Base-by-base conservation (phyloP, 495 filamentous ascomycete genomes). In the Trichocladium uniseriatum region DNA sequence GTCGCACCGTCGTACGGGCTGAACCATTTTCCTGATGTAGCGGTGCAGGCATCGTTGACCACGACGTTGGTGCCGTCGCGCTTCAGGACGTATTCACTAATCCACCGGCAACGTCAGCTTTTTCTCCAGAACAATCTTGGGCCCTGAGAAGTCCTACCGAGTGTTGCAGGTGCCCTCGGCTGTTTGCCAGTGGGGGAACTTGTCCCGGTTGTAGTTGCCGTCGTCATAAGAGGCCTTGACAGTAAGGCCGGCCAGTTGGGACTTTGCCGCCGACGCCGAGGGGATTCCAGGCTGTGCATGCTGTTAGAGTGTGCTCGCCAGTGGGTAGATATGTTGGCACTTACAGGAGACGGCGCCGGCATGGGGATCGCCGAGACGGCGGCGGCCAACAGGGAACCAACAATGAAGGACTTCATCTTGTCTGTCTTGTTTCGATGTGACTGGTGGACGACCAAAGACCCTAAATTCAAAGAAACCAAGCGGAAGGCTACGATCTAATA, bases 181-280 rank as follows among this genome's bases (percentile, higher is more conserved):
- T 15, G 75, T 81, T 45, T 71, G 77, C 84, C 84, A 87, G 55
- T 77, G 74, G 5, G 81, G 81, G 66, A 88, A 88, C 18, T 80
- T 62, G 50, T 74, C 74, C 18, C 84, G 80, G 31, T 66, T 43
- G 56, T 88, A 88, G 1, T 57, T 71, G 43, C 69, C 69, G 40
- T 74, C 69, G 24, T 80, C 70, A 18, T 68, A 71, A 39, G 73
- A 66, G 3, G 77, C 62, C 9, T 73, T 69, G 13, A 81, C 76
- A 1, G 74, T 77, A 15, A 88, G 59, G 3, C 47, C 59, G 1
- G 71, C 70, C 13, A 88, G 75, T 49, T 76, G 67, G 24, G 63
- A 73, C 42, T 70, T 63, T 2, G 84, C 84, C 0, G 67, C 62
- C 0, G 75, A 53, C 1, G 67, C 57, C 1, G 74, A 67, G 0